Conservation (phyloP, 352 stramenopile species). For the Pilasporangium apinafurcum region DNA sequence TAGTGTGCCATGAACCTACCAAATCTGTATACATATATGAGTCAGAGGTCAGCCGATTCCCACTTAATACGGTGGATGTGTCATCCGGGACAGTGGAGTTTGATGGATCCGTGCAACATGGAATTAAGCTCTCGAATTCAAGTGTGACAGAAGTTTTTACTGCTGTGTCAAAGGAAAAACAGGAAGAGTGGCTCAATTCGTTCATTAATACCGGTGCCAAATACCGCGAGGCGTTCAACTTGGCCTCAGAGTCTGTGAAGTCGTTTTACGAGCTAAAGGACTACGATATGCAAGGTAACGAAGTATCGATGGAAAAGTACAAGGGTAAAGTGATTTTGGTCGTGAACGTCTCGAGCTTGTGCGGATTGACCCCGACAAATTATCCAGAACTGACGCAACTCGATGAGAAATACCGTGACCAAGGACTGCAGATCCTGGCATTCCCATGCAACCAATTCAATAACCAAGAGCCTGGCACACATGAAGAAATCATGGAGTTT, state of each 20-base stretch:
- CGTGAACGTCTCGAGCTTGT: conserved; percentile 20
- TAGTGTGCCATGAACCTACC: conserved; percentile 15
- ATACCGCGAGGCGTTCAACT: conserved; percentile 11
- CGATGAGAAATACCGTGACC: conserved; percentile 6
- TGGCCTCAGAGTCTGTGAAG: conserved; percentile 9
- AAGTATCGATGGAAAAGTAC: conserved; percentile 39
- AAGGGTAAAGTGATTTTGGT: conserved; percentile 18
- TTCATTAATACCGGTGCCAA: conserved; percentile 12
- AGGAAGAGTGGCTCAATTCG: conserved; percentile 8
- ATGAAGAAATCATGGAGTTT: conserved; percentile 39
- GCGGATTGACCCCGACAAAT: conserved; percentile 43
- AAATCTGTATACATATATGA: conserved; percentile 23
- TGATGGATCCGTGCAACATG: conserved; percentile 13
- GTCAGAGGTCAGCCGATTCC: conserved; percentile 14
- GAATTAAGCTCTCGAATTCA: no score
- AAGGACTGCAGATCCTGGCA: conserved; percentile 25
- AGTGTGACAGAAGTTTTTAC: conserved; percentile 3
- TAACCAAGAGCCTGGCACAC: conserved; percentile 38
- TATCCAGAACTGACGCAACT: conserved; percentile 13
- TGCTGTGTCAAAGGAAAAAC: conserved; percentile 1
- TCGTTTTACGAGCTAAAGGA: conserved; percentile 50
- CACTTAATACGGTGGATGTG: conserved; percentile 15
- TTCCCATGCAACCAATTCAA: conserved; percentile 55
- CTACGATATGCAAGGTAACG: conserved; percentile 28
- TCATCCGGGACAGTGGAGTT: conserved; percentile 24